Percentiles rank a stretch among this genome's conserved stretches.
phyloP scores from a whole-genome alignment of 495 filamentous ascomycete species.

The Collariella sp. region DNA sequence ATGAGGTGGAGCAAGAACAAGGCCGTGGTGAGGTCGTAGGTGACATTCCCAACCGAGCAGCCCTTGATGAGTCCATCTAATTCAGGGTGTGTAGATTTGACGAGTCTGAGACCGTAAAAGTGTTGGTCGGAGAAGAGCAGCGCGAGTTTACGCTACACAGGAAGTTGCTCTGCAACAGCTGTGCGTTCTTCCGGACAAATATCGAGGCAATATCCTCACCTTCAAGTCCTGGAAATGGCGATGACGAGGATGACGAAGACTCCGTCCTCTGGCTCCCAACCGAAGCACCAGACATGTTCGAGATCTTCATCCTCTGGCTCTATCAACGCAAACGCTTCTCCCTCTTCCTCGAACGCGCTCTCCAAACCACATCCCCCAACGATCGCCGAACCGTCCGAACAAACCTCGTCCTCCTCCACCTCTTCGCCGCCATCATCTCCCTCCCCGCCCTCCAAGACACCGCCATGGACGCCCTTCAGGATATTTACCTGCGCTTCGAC shows the following conservation, averaged over 20 bases:
- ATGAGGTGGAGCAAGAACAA: constrained; percentile 19
- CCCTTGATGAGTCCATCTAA: neutral
- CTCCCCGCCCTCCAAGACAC: constrained; percentile 37
- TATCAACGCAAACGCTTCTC: constrained; percentile 30
- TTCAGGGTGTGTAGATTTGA: constrained; percentile 10
- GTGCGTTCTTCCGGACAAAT: constrained; percentile 35
- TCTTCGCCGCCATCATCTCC: constrained; percentile 39
- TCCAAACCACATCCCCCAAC: constrained; percentile 21
- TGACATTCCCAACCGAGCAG: neutral
- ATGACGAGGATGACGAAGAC: constrained; percentile 17
- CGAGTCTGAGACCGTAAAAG: constrained; percentile 29
- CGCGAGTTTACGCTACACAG: constrained; percentile 35
- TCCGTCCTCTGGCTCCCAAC: constrained; percentile 32
- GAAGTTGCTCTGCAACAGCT: constrained; percentile 32
- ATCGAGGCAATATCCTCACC: constrained; percentile 25
- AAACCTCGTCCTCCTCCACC: constrained; percentile 37
- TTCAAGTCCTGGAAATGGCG: neutral
- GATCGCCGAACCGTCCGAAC: constrained; percentile 20
- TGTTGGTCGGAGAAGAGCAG: constrained; percentile 36
- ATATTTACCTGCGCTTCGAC: constrained; percentile 42
- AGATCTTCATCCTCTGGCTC: constrained; percentile 41
- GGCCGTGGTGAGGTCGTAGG: constrained; percentile 14
- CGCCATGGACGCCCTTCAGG: constrained; percentile 42
- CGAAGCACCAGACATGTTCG: constrained; percentile 40
- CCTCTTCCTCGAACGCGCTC: constrained; percentile 31